A percentile compares a stretch with the other conserved stretches of the same genome.
These are phyloP conservation scores for Arabidopsis hybrid DNA, from an alignment of 441 rosid species.

Conservation along the genomic window DNA sequence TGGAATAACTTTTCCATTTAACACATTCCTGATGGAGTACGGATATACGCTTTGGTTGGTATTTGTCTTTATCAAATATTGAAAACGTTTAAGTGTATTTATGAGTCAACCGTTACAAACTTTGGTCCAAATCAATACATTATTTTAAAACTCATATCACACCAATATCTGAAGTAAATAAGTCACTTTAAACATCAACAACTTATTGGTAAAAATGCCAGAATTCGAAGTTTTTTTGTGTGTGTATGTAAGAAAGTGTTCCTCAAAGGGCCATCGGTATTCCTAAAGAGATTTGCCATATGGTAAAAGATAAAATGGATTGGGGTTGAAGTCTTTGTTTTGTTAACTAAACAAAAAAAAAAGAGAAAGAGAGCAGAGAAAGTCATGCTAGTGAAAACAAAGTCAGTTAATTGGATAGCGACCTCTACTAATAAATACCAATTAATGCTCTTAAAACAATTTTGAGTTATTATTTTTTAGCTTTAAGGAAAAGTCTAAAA, in stretches of 20 bases:
- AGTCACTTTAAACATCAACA: neutral
- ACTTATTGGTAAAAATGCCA: neutral
- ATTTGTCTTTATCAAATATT: conserved; percentile 38
- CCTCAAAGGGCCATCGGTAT: too few relatives aligned
- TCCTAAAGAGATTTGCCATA: too few relatives aligned
- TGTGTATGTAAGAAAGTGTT: too few relatives aligned
- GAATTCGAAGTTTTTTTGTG: too few relatives aligned
- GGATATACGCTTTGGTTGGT: conserved; percentile 26
- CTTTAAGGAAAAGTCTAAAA: conserved; percentile 28
- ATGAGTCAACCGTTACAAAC: conserved; percentile 20
- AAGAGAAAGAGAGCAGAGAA: too few relatives aligned
- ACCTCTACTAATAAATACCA: conserved; percentile 7
- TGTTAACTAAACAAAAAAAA: too few relatives aligned
- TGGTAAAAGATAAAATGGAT: too few relatives aligned
- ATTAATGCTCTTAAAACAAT: neutral
- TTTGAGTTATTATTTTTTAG: neutral
- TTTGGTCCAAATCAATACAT: neutral
- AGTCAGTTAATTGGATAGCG: conserved; percentile 5
- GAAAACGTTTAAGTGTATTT: conserved; percentile 10
- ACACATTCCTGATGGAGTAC: conserved; percentile 1
- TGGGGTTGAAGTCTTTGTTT: too few relatives aligned
- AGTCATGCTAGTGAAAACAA: conserved; percentile 7
- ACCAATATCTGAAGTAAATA: too few relatives aligned
- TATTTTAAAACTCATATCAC: neutral
- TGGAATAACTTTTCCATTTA: conserved; percentile 9